Evolutionary conservation across 306 rosid species (phyloP).

Genomic region (Cicer yamashitae): DNA sequence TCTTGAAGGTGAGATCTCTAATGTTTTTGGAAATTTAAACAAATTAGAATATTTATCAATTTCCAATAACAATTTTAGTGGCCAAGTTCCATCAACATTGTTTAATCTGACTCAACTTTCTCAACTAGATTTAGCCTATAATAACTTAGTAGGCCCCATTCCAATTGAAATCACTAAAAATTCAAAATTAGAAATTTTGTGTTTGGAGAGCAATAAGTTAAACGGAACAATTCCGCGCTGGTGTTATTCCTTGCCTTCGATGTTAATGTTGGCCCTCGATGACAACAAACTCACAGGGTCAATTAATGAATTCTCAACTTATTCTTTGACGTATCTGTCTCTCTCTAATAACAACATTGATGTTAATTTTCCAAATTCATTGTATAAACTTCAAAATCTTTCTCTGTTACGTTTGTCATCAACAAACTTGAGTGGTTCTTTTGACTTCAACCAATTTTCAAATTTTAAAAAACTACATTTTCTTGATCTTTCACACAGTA

Average conservation of each 20-base stretch:
- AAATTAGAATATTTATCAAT: not conserved
- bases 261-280: rapidly evolving
- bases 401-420: rapidly evolving
- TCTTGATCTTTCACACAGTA: constrained; percentile 21
- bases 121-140: rapidly evolving
- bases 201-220: not conserved
- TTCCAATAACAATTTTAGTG: not conserved
- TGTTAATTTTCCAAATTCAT: constrained; percentile 43
- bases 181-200: rapidly evolving
- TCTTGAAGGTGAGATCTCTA: constrained; percentile 29
- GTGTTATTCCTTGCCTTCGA: constrained; percentile 9
- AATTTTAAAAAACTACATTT: rapidly evolving
- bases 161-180: not conserved
- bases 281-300: not conserved
- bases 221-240: constrained; percentile 40
- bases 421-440: constrained; percentile 15
- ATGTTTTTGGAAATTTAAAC: not conserved
- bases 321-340: rapidly evolving
- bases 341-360: constrained; percentile 31
- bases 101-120: constrained; percentile 36
- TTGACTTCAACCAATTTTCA: not conserved
- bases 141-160: constrained; percentile 33
- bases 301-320: constrained; percentile 1
- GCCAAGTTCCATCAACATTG: constrained; percentile 29
- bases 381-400: constrained; percentile 29